Evolutionary conservation across 345 rosid genomes (phyloP).

Genomic region (Gossypium mustelinum): DNA sequence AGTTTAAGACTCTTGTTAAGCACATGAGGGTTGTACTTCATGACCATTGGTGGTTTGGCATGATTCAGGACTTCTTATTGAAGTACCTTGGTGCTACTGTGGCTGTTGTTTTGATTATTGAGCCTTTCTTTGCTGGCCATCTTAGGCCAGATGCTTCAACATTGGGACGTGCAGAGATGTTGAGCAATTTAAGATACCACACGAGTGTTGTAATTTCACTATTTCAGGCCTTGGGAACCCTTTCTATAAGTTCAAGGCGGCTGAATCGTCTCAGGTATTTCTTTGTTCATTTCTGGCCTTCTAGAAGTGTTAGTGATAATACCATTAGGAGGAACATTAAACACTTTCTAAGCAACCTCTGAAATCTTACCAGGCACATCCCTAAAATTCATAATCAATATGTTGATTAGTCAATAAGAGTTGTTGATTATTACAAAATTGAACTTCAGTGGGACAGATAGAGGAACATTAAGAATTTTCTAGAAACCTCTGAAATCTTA

Average conservation of each 20-base stretch:
- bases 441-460: neutral
- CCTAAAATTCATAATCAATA: neutral
- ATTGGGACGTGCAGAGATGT: constrained; percentile 91
- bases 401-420: neutral
- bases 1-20: constrained; percentile 65
- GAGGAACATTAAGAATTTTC: neutral
- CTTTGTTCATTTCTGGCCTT: neutral
- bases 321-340: neutral
- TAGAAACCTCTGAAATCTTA: neutral
- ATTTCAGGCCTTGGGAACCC: constrained; percentile 91
- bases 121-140: constrained; percentile 91
- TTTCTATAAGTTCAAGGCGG: constrained; percentile 84
- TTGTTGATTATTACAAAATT: neutral
- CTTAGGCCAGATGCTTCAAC: constrained; percentile 92
- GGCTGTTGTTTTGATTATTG: constrained; percentile 89
- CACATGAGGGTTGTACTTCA: constrained; percentile 83
- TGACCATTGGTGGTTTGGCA: constrained; percentile 99
- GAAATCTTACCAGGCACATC: neutral
- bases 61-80: constrained; percentile 95
- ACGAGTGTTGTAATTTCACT: constrained; percentile 91
- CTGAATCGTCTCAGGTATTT: constrained; percentile 92
- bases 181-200: constrained; percentile 98
- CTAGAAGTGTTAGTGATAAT: neutral
- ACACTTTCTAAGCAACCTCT: neutral
- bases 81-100: constrained; percentile 99